Evolutionary conservation across 495 filamentous ascomycete species (phyloP).

Genomic region (Cercophora sp.): DNA sequence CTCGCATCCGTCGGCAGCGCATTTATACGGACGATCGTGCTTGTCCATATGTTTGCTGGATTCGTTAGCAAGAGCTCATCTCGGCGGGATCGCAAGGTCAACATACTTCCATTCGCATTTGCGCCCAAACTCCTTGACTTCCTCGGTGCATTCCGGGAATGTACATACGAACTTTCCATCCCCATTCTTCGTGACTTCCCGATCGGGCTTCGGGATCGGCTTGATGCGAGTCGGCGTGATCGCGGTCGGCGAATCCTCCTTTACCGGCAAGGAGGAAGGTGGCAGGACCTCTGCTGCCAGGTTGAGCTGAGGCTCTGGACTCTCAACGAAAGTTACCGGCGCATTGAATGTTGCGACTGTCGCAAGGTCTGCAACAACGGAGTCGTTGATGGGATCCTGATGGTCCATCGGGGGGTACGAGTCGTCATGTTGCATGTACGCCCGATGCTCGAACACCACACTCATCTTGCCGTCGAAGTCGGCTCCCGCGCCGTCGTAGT

Average conservation of each 20-base stretch:
- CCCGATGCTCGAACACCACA: constrained; percentile 37
- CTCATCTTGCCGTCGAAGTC: constrained; percentile 34
- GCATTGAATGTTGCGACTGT: constrained; percentile 27
- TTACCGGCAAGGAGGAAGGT: too few relatives aligned
- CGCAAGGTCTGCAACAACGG: constrained; percentile 27
- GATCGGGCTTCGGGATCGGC: constrained; percentile 47
- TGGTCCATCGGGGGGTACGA: constrained; percentile 34
- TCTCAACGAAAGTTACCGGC: constrained; percentile 18
- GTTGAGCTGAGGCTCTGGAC: constrained; percentile 20
- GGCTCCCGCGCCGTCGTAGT: constrained; percentile 11
- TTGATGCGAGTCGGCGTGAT: constrained; percentile 37
- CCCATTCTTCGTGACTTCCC: constrained; percentile 50
- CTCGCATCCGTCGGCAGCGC: constrained; percentile 68
- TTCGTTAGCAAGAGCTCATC: too few relatives aligned
- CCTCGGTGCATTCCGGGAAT: constrained; percentile 54
- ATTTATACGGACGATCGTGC: constrained; percentile 88
- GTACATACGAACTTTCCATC: constrained; percentile 70
- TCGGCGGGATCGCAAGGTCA: too few relatives aligned
- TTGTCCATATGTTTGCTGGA: constrained; percentile 96
- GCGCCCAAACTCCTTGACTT: constrained; percentile 61
- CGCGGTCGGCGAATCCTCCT: constrained; percentile 23
- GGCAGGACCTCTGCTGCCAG: constrained; percentile 10
- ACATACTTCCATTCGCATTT: constrained; percentile 93
- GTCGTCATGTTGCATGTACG: constrained; percentile 33
- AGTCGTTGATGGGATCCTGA: constrained; percentile 25